Base-by-base conservation (phyloP, 129 eudicot species). In the Ambrosia artemisiifolia region DNA sequence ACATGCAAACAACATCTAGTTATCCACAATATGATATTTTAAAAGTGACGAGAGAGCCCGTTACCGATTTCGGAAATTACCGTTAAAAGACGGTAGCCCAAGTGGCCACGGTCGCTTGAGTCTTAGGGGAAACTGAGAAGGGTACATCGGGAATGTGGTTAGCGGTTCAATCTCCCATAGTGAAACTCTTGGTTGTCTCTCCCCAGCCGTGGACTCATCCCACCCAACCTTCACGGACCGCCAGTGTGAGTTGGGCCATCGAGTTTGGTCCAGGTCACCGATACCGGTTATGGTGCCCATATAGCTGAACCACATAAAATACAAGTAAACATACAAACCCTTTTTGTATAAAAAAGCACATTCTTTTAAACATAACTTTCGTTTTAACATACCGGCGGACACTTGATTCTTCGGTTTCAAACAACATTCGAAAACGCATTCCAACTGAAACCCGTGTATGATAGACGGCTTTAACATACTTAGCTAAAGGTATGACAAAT, bases 151-250 rank as follows among this genome's bases (percentile, higher is more conserved):
- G 76, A 92, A 92, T 24, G 97, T 92, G 11, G 97, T 85, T 8
- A 92, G 66, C 8, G 97, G 97, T 67, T 92, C 97, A 60, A 92
- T 92, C 69, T 92, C 97, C 97, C 97, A 92, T 59, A 92, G 59
- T 32, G 97, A 92, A 46, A 92, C 97, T 65, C 97, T 75, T 6
- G 97, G 97, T 75, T 92, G 97, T 79, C 91, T 86, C 71, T 92
- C 97, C 71, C 97, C 97, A 5, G 97, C 96, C 4, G 97, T 92
- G 53, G 97, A 92, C 63, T 92, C 97, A 60, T 92, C 97, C 97
- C 97, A 92, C 9, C 97, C 97, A 67, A 91, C 97, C 85, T 91
- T 91, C 34, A 91, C 97, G 4, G 97, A 91, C 65, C 97, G 95
- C 96, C 97, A 91, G 62, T 88, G 96, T 17, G 97, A 91, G 83